Evolutionary conservation across 139 green algal genomes (phyloP).

Genomic region (Chlamydomonas schloesseri): DNA sequence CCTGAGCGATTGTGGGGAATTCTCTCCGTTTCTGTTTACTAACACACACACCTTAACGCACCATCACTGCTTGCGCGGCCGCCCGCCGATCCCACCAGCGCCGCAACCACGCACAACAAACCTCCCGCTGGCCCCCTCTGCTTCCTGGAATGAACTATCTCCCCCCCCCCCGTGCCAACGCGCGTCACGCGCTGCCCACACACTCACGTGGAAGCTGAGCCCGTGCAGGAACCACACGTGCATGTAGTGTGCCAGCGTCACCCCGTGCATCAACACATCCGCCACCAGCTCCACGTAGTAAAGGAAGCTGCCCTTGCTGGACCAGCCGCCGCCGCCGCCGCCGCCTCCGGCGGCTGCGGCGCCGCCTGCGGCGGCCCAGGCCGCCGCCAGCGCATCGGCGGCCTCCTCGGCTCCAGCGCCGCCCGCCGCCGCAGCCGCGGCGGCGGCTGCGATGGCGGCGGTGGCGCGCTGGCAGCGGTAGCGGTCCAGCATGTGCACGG

Average conservation of each 20-base stretch:
- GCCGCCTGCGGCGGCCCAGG: neutral
- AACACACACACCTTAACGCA: too few relatives aligned
- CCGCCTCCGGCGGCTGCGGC: neutral
- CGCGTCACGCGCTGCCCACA: neutral
- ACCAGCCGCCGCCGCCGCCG: conserved; percentile 15
- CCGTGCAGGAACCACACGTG: conserved; percentile 68
- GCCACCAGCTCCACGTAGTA: conserved; percentile 53
- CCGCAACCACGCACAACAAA: too few relatives aligned
- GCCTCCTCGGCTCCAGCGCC: neutral
- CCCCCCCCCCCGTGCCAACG: too few relatives aligned
- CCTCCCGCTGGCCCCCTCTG: too few relatives aligned
- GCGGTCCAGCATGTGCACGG: conserved; percentile 7
- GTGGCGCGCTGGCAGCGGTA: neutral
- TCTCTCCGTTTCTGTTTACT: too few relatives aligned
- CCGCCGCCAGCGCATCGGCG: neutral
- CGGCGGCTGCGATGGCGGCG: neutral
- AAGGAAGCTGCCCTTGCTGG: conserved; percentile 20
- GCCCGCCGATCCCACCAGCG: too few relatives aligned
- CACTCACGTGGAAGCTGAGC: conserved; percentile 48
- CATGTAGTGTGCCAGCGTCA: conserved; percentile 63
- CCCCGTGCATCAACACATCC: conserved; percentile 53
- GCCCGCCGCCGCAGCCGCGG: neutral
- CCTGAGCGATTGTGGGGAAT: too few relatives aligned
- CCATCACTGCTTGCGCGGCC: too few relatives aligned
- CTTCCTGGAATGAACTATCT: too few relatives aligned